Percentiles rank a stretch among this genome's conserved stretches.
Evolutionary conservation across 768 basidiomycete genomes (phyloP).

Genomic region (Russula griseocarnosa): DNA sequence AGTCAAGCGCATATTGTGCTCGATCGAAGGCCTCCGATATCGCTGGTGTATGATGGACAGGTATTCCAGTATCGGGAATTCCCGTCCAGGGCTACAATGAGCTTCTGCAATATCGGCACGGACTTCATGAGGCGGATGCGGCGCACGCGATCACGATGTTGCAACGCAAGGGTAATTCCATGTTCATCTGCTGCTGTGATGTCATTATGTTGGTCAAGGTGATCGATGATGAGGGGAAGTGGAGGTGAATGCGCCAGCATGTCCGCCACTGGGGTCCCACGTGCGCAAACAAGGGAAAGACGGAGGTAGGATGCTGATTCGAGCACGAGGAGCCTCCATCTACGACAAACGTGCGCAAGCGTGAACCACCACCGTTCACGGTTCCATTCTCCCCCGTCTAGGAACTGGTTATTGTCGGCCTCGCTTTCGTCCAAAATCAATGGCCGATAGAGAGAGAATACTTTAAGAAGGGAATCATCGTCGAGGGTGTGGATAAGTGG

Average conservation of each 20-base stretch:
- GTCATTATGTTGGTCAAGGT: not conserved
- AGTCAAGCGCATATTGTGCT: not conserved
- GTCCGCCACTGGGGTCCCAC: not conserved
- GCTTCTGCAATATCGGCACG: not conserved
- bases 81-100: not conserved
- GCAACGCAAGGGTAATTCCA: not conserved
- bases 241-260: not conserved
- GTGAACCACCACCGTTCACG: not conserved
- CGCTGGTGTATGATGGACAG: not conserved
- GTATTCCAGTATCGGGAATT: not conserved
- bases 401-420: not conserved
- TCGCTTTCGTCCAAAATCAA: not conserved
- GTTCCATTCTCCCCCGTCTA: not conserved
- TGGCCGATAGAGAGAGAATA: not conserved
- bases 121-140: not conserved
- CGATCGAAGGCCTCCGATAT: not conserved
- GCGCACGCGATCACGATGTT: slow-evolving; percentile 1
- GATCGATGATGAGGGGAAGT: slow-evolving; percentile 1
- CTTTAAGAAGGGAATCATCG: not conserved
- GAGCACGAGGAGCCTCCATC: not conserved
- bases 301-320: not conserved
- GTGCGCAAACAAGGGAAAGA: not conserved
- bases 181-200: not conserved
- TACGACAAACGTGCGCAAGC: not conserved
- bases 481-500: not conserved